Evolutionary conservation across 352 stramenopile genomes (phyloP).

Genomic region (Blastocystis sp.): DNA sequence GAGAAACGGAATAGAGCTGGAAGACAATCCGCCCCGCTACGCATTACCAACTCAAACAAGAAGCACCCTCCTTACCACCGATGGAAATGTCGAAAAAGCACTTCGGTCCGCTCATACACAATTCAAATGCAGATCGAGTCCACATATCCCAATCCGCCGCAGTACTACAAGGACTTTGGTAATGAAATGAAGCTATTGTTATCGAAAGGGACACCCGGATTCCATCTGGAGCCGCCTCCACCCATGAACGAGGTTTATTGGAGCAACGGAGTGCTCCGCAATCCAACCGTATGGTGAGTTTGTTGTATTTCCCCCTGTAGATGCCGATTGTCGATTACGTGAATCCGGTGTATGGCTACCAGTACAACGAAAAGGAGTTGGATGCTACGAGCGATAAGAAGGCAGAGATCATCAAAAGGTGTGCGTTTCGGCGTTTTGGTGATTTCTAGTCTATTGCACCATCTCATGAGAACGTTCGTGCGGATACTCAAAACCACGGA

Average conservation of each 20-base stretch:
- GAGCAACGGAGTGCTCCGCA: conserved; percentile 44
- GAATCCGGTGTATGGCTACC: neutral
- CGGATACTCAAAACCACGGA: conserved; percentile 18
- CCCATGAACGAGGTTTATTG: conserved; percentile 59
- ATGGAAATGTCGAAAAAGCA: conserved; percentile 90
- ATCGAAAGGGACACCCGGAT: neutral
- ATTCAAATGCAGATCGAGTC: conserved; percentile 37
- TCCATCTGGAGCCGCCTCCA: neutral
- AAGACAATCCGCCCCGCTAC: conserved; percentile 80
- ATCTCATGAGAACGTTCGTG: conserved; percentile 37
- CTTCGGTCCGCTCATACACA: conserved; percentile 76
- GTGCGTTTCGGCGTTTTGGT: neutral
- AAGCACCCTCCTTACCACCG: conserved; percentile 79
- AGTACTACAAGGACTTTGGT: conserved; percentile 69
- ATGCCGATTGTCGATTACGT: conserved; percentile 44
- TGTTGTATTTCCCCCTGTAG: neutral
- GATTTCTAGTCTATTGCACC: conserved; percentile 39
- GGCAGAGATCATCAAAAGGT: conserved; percentile 25
- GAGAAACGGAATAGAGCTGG: conserved; percentile 79
- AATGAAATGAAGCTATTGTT: neutral
- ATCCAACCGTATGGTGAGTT: neutral
- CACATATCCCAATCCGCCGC: conserved; percentile 40
- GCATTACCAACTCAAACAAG: conserved; percentile 58
- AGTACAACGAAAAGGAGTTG: conserved; percentile 50
- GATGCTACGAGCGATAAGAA: conserved; percentile 18